Base-by-base conservation (phyloP, 177 flowering plant species). In the Vitis hybrid region DNA sequence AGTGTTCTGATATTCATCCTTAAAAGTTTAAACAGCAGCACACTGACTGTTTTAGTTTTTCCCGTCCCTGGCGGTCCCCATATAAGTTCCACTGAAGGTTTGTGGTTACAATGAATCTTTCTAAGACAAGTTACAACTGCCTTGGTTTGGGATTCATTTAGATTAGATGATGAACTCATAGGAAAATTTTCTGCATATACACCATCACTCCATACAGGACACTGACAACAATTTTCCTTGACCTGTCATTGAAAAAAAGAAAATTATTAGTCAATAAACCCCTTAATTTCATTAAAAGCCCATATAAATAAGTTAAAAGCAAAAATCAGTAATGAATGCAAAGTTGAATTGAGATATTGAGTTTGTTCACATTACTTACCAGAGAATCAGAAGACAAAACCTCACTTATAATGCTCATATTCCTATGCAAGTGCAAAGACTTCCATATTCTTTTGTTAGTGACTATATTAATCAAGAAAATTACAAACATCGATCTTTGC, bases 21-120 rank as follows among this genome's bases (percentile, higher is more conserved):
- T n/a, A 86, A 72, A 9, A 88, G 83, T 3, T n/a, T 51, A 67
- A 76, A 69, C 2, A 92, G 84, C 81, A 92, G 49, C 19, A 71
- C 46, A 69, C 83, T 67, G 12, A 84, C 60, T 10, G 95, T 86
- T 73, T 82, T 86, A 0, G 97, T 91, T 64, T 90, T 90, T 30
- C 94, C 94, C 3, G 97, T 90, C 14, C 97, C 97, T 0, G 93
- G 93, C 2, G 95, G 93, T 11, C 94, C 95, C 93, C 92, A 87
- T 27, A 91, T 79, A 32, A 89, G 89, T 62, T 85, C 76, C 11
- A 86, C 79, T 6, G 79, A 51, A 17, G 85, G 57, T 73, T 64
- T 77, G 70, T 88, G 85, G 6, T 67, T 13, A 58, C 90, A 86
- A 0, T 75, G 68, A 24, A 79, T 8, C 30, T 70, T 72, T 46